Evolutionary conservation across 352 stramenopile species (phyloP).

Genomic region (Thalassiosira hispida): DNA sequence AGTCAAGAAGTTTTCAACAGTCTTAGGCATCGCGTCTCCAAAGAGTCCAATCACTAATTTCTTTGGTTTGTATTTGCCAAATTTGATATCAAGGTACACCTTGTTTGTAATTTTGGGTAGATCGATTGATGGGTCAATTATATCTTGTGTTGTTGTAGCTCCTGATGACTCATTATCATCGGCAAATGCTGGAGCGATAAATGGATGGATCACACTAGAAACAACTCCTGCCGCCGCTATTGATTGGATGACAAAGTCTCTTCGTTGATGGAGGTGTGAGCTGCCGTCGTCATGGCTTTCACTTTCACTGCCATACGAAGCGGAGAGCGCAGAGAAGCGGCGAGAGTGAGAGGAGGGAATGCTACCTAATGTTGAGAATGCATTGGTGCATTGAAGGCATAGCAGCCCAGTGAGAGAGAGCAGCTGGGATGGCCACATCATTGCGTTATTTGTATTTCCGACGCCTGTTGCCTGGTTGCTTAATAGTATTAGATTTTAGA

Average conservation of each 20-base stretch:
- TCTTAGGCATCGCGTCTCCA: constrained; percentile 67
- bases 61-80: constrained; percentile 49
- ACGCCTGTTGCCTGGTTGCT: no score
- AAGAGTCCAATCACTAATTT: constrained; percentile 73
- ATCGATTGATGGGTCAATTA: constrained; percentile 61
- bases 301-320: background rate
- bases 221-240: constrained; percentile 1
- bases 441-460: no score
- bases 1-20: constrained; percentile 66
- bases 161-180: background rate
- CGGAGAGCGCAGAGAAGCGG: background rate
- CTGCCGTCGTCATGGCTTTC: background rate
- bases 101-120: constrained; percentile 66
- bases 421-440: background rate
- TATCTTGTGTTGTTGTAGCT: background rate
- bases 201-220: background rate
- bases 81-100: constrained; percentile 75
- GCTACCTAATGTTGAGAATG: background rate
- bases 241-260: constrained; percentile 18
- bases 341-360: background rate
- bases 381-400: background rate
- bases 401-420: background rate
- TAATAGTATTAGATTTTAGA: no score
- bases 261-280: background rate
- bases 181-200: background rate